These are phyloP conservation scores for Musa schizocarpa DNA, from an alignment of 176 grass and related monocot species.

Conservation along the genomic window DNA sequence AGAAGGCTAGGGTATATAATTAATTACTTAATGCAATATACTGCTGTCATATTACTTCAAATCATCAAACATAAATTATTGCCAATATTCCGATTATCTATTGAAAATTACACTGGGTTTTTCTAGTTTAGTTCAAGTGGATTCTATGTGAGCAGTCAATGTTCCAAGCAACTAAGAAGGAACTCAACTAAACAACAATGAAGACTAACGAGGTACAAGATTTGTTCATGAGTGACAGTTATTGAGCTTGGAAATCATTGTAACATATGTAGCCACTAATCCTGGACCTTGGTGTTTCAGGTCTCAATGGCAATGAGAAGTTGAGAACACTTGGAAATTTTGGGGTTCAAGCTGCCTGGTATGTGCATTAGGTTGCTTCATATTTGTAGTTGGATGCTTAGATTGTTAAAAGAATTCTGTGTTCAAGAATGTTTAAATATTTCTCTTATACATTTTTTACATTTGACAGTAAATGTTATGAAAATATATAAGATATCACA, in stretches of 20 bases:
- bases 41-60: neutral
- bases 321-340: constrained; percentile 72
- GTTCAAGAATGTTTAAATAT: too few relatives aligned
- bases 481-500: too few relatives aligned
- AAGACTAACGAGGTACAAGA: neutral
- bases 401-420: neutral
- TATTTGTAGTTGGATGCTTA: neutral
- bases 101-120: neutral
- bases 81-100: neutral
- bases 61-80: neutral
- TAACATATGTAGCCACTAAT: neutral
- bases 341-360: constrained; percentile 81
- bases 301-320: constrained; percentile 88
- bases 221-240: neutral
- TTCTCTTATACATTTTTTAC: too few relatives aligned
- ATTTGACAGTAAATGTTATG: too few relatives aligned
- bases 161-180: too few relatives aligned
- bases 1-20: too few relatives aligned
- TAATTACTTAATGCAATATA: too few relatives aligned
- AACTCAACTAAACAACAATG: neutral
- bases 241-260: neutral
- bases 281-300: constrained; percentile 27
- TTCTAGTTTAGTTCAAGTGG: neutral
- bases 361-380: constrained; percentile 23
- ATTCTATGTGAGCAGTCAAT: neutral